phyloP scores from a whole-genome alignment of 257 asterid species.

The Knoxia roxburghii region DNA sequence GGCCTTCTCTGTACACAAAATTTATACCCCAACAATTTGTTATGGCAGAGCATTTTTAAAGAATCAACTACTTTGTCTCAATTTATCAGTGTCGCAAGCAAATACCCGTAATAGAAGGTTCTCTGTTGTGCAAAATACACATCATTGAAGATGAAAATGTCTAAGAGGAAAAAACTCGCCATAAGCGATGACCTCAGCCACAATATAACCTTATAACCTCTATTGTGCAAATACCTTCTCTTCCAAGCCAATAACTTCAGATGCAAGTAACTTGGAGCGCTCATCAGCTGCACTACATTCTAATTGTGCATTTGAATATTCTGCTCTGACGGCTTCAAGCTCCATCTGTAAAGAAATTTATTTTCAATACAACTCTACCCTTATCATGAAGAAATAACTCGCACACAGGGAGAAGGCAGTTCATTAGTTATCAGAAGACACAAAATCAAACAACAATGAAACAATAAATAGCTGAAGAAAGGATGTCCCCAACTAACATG shows the following conservation, averaged over 20 bases:
- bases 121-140: neutral
- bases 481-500: neutral
- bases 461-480: neutral
- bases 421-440: neutral
- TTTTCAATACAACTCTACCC: neutral
- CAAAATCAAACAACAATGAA: neutral
- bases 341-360: constrained; percentile 49
- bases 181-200: neutral
- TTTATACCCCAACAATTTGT: neutral
- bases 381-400: neutral
- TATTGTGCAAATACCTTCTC: constrained; percentile 57
- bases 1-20: neutral
- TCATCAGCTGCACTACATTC: constrained; percentile 99
- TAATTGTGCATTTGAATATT: constrained; percentile 70
- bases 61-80: neutral
- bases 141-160: neutral
- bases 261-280: constrained; percentile 84
- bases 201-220: neutral
- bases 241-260: constrained; percentile 96
- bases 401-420: neutral
- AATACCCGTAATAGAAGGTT: neutral
- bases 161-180: neutral
- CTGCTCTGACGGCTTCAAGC: constrained; percentile 69
- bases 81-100: neutral
- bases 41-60: neutral